phyloP scores from a whole-genome alignment of 345 rosid species.

The Salix dunnii region DNA sequence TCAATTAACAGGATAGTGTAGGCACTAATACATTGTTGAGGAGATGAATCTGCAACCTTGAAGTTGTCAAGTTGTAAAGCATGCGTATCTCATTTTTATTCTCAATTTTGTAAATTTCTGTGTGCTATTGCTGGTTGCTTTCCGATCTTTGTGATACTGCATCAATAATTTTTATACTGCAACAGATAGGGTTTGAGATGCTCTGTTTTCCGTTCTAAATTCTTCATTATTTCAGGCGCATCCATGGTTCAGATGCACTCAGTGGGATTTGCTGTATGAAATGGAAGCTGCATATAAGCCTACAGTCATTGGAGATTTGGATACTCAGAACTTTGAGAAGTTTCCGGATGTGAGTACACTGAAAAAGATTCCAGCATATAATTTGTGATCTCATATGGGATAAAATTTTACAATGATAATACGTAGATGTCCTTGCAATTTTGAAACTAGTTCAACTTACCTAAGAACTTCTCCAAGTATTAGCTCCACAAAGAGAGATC shows the following conservation, averaged over 20 bases:
- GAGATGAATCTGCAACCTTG: background rate
- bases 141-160: background rate
- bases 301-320: constrained; percentile 77
- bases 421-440: background rate
- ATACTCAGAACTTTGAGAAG: constrained; percentile 96
- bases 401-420: background rate
- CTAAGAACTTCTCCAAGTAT: background rate
- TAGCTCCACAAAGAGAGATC: background rate
- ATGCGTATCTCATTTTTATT: background rate
- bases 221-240: constrained; percentile 52
- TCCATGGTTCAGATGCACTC: constrained; percentile 69
- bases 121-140: constrained; percentile 4
- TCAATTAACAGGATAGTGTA: background rate
- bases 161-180: background rate
- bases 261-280: constrained; percentile 87
- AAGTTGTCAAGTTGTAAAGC: background rate
- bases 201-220: constrained; percentile 15
- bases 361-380: background rate
- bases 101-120: background rate
- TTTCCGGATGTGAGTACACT: constrained; percentile 81
- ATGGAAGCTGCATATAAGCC: constrained; percentile 85
- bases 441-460: background rate
- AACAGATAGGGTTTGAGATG: constrained; percentile 3
- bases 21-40: background rate
- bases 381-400: background rate